Evolutionary conservation across 441 rosid genomes (phyloP).

Genomic region (Croton laevigatus): DNA sequence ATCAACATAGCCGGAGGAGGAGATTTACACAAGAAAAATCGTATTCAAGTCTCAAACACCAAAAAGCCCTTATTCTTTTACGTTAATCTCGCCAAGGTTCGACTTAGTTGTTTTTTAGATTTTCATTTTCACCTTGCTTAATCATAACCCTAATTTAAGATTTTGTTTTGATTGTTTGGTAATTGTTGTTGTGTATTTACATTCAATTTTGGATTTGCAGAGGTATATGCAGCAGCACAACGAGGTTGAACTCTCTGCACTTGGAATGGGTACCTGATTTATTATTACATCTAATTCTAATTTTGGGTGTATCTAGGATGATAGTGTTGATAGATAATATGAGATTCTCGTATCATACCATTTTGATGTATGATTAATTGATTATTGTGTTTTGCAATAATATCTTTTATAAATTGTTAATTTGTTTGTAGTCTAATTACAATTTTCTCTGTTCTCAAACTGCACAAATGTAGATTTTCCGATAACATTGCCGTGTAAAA

Average conservation of each 20-base stretch:
- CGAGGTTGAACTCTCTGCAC: slow-evolving; percentile 89
- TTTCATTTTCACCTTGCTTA: neutral
- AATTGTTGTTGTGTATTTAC: neutral
- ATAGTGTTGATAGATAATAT: neutral
- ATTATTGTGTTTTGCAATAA: neutral
- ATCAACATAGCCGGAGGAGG: slow-evolving; percentile 44
- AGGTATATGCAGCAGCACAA: slow-evolving; percentile 91
- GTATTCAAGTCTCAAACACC: slow-evolving; percentile 94
- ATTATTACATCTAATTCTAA: neutral
- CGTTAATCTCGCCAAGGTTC: slow-evolving; percentile 91
- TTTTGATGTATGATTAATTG: neutral
- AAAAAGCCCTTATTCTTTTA: slow-evolving; percentile 89
- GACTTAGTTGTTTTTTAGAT: neutral
- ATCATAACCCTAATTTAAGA: neutral
- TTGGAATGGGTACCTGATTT: slow-evolving; percentile 76
- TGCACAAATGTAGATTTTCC: neutral
- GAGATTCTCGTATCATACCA: neutral
- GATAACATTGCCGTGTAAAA: neutral
- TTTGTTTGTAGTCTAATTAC: neutral
- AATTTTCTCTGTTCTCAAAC: neutral
- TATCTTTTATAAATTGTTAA: neutral
- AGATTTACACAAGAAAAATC: slow-evolving; percentile 55
- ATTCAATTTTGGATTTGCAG: slow-evolving; percentile 35
- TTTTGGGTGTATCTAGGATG: neutral
- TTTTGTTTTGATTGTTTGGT: neutral